Evolutionary conservation across 257 asterid species (phyloP).

Genomic region (Ophiorrhiza pumila): DNA sequence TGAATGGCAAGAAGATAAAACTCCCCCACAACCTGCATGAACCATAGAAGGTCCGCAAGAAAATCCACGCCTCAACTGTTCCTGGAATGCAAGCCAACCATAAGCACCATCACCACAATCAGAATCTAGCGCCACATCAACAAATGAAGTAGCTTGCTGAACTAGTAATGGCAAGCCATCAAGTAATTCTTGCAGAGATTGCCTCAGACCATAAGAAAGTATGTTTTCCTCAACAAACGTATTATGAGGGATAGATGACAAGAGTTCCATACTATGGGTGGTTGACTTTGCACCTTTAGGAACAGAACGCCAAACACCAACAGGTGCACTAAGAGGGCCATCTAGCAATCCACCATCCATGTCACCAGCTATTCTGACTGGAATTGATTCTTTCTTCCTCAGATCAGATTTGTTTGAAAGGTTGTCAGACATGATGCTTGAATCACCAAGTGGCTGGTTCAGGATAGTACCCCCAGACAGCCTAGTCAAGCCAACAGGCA

Average conservation of each 20-base stretch:
- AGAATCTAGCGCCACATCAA: constrained; percentile 91
- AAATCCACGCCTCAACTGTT: constrained; percentile 96
- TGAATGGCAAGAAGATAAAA: constrained; percentile 88
- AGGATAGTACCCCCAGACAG: constrained; percentile 47
- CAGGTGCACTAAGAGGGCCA: constrained; percentile 76
- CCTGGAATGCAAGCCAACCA: constrained; percentile 98
- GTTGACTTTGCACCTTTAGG: constrained; percentile 66
- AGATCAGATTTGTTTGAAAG: constrained; percentile 61
- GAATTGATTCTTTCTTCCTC: constrained; percentile 80
- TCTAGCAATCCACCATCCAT: constrained; percentile 75
- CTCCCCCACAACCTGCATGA: constrained; percentile 99
- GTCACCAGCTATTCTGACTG: constrained; percentile 93
- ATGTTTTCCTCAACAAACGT: constrained; percentile 84
- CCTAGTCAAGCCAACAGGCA: constrained; percentile 56
- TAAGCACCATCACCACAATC: constrained; percentile 95
- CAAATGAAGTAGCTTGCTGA: constrained; percentile 98
- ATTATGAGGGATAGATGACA: constrained; percentile 62
- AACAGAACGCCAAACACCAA: constrained; percentile 98
- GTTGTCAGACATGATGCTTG: constrained; percentile 61
- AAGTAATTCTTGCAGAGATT: constrained; percentile 96
- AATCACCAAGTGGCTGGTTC: constrained; percentile 58
- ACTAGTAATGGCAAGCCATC: constrained; percentile 92
- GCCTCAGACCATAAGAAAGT: constrained; percentile 87
- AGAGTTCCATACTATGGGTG: constrained; percentile 61
- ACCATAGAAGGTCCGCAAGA: constrained; percentile 98